Conservation (phyloP, 73 alveolate species). For the Tetrahymena malaccensis region DNA sequence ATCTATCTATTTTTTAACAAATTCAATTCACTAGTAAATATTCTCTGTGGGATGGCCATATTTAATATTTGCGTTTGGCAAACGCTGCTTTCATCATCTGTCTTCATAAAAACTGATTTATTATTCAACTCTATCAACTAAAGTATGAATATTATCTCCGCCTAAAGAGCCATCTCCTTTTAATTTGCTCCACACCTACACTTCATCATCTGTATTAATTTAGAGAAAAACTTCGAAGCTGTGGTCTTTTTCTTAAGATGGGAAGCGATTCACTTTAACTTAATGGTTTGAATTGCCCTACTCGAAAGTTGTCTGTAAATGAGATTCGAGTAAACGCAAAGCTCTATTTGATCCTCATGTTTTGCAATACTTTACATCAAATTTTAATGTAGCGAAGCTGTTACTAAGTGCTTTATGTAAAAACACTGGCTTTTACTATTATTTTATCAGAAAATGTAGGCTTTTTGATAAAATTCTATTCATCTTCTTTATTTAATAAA, state of each 20-base stretch:
- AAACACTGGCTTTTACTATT: not conserved
- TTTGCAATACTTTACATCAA: not conserved
- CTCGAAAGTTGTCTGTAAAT: not conserved
- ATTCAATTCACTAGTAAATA: not conserved
- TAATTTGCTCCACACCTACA: not conserved
- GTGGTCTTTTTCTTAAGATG: not conserved
- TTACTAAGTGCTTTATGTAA: not conserved
- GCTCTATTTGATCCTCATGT: not conserved
- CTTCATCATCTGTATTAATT: not conserved
- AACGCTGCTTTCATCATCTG: not conserved
- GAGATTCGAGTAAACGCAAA: not conserved
- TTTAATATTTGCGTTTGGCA: not conserved
- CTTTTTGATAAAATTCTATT: not conserved
- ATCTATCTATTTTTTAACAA: too few species aligned
- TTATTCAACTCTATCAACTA: not conserved
- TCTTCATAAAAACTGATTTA: not conserved
- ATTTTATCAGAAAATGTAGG: not conserved
- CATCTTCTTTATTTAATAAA: not conserved
- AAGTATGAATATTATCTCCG: not conserved
- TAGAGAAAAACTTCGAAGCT: not conserved
- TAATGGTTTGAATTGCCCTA: not conserved
- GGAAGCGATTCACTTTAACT: not conserved
- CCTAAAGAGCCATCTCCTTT: not conserved
- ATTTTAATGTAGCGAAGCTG: not conserved
- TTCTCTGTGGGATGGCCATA: not conserved